Evolutionary conservation across 2,329 filamentous ascomycete genomes (phyloP).

Genomic region (Aspergillus transmontanensis): DNA sequence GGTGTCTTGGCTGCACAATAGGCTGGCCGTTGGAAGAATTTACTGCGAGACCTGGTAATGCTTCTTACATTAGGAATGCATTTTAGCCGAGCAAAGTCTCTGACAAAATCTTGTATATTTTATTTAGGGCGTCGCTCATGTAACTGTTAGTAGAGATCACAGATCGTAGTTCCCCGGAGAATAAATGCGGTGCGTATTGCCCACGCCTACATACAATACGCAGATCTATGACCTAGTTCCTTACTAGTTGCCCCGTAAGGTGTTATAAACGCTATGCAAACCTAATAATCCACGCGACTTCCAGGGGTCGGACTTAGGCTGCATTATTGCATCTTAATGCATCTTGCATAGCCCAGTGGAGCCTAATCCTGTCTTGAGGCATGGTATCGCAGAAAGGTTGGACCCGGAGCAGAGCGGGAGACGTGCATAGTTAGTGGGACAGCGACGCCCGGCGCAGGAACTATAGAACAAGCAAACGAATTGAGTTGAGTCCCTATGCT

Average conservation of each 20-base stretch:
- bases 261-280: background rate
- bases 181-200: background rate
- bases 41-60: background rate
- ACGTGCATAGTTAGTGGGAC: background rate
- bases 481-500: background rate
- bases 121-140: background rate
- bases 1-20: background rate
- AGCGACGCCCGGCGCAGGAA: background rate
- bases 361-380: background rate
- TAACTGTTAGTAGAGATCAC: background rate
- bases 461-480: background rate
- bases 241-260: background rate
- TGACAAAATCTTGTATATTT: background rate
- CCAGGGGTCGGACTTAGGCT: background rate
- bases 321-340: background rate
- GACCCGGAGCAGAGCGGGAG: background rate
- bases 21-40: background rate
- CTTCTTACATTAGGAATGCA: background rate
- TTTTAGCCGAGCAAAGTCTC: background rate
- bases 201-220: background rate
- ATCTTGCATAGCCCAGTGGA: background rate
- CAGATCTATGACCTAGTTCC: background rate
- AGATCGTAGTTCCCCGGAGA: background rate
- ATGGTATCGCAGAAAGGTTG: background rate
- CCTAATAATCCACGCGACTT: background rate